Evolutionary conservation across 1,284 basidiomycete genomes (phyloP), one percentile per base, ranked within the genome.

Genomic region (Papiliotrema fonsecae): DNA sequence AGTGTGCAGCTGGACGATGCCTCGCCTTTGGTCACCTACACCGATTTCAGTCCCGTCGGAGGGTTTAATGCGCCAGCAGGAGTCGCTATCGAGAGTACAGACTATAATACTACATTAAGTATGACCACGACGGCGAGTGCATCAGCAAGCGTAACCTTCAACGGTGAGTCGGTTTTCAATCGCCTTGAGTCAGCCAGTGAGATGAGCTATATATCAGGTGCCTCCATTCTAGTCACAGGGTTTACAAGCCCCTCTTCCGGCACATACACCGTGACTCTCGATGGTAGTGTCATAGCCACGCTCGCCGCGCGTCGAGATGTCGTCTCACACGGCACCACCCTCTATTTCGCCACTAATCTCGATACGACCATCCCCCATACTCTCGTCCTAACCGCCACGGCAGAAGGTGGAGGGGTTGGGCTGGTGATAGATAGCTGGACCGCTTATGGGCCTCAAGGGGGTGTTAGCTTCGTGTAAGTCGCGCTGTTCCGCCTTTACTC

Each of bases 261-360:
- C 9, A 4, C 22, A 7, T 58, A 42, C 38, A 44, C 37, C 9
- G 42, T 56, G 16, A 50, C 44, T 4, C 42, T 59, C 0, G 54
- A 56, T 36, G 39, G 35, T 1, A n/a, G 21, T 2, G n/a, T 44
- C 19, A 18, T 47, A 4, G 38, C 28, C 18, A 52, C 52, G 1
- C 39, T 47, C 21, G 38, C 27, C 30, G 42, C 52, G 10, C n/a
- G 21, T 2, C 55, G 55, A 30, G 49, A 57, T 26, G 52, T 56
- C 9, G 55, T 47, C 3, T 49, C 53, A 2, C 65, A 67, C 42
- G 48, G 45, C 13, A 54, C 55, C 11, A 39, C 59, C 18, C 24
- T 67, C 14, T 64, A 48, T 47, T 64, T 64, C 47, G 39, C 52
- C 13, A 47, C 61, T 1, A 56, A 58, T 22, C 57, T 67, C 18